phyloP scores from a whole-genome alignment of 805 yeast species.

The Saturnispora bothae region DNA sequence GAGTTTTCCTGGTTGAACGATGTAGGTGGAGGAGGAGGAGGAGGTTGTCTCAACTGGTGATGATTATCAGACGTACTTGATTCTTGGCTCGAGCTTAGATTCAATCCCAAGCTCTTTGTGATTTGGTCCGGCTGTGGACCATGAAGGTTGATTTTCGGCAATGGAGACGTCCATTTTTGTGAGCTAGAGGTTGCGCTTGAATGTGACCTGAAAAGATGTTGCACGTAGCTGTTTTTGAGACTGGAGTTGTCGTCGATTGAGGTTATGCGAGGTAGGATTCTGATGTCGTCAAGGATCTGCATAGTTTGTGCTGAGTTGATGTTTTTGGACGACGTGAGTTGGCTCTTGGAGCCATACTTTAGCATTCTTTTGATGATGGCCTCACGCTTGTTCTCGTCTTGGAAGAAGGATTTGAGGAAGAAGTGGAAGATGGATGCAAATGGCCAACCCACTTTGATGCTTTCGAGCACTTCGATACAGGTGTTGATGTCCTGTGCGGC shows the following conservation, averaged over 20 bases:
- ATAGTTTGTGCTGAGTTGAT: constrained; percentile 3
- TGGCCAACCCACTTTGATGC: constrained; percentile 41
- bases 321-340: not conserved
- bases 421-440: constrained; percentile 41
- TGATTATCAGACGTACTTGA: too few relatives aligned
- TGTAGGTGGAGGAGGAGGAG: too few relatives aligned
- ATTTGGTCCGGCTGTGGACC: not conserved
- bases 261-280: constrained; percentile 2
- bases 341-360: not conserved
- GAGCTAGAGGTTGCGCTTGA: too few relatives aligned
- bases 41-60: too few relatives aligned
- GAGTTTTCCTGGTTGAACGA: too few relatives aligned
- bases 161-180: not conserved
- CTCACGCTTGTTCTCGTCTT: constrained; percentile 23
- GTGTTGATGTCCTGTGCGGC: constrained; percentile 18
- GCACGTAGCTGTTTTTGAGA: not conserved
- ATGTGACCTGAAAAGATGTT: not conserved
- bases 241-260: constrained; percentile 2
- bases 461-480: constrained; percentile 26
- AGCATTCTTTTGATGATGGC: constrained; percentile 14
- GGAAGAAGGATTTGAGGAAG: constrained; percentile 34
- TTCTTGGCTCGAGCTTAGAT: too few relatives aligned
- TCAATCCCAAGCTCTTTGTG: too few relatives aligned
- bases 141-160: not conserved
- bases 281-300: constrained; percentile 3